These are phyloP conservation scores for Saccharomycopsis crataegensis DNA, from an alignment of 1,139 yeast genomes.

Conservation along the genomic window DNA sequence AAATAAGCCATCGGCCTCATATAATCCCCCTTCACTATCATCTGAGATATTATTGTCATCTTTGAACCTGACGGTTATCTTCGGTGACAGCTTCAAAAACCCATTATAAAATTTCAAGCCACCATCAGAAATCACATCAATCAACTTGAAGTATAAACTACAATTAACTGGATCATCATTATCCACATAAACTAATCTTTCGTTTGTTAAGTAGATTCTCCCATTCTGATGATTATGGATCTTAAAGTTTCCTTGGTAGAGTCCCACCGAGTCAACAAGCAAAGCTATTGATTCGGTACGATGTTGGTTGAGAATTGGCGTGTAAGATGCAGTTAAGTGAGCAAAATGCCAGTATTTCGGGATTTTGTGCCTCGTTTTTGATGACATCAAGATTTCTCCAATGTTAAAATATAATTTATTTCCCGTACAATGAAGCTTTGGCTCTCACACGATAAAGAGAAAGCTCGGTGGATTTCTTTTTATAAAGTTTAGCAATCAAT, in stretches of 20 bases:
- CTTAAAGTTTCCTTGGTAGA: constrained; percentile 66
- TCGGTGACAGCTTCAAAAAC: constrained; percentile 74
- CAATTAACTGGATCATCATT: constrained; percentile 33
- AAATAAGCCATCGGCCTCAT: too few relatives aligned
- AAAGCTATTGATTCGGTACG: constrained; percentile 8
- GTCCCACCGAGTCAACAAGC: constrained; percentile 35
- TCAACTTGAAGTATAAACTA: constrained; percentile 46
- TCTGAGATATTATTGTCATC: constrained; percentile 10
- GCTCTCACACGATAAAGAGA: too few relatives aligned
- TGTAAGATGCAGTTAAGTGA: constrained; percentile 11
- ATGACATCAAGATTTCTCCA: too few relatives aligned
- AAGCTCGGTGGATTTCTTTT: too few relatives aligned
- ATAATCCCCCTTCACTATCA: background rate
- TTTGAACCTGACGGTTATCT: constrained; percentile 42
- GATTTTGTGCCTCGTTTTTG: background rate
- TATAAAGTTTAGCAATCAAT: too few relatives aligned
- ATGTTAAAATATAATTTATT: too few relatives aligned
- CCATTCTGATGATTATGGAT: constrained; percentile 64
- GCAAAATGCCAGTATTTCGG: constrained; percentile 17
- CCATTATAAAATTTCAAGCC: constrained; percentile 45
- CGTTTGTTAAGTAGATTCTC: constrained; percentile 66
- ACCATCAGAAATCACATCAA: constrained; percentile 25
- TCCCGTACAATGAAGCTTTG: too few relatives aligned
- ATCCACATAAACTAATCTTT: constrained; percentile 68
- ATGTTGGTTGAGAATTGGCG: constrained; percentile 8